Base-by-base conservation (phyloP, 805 yeast species). In the Scheffersomyces amazonensis region DNA sequence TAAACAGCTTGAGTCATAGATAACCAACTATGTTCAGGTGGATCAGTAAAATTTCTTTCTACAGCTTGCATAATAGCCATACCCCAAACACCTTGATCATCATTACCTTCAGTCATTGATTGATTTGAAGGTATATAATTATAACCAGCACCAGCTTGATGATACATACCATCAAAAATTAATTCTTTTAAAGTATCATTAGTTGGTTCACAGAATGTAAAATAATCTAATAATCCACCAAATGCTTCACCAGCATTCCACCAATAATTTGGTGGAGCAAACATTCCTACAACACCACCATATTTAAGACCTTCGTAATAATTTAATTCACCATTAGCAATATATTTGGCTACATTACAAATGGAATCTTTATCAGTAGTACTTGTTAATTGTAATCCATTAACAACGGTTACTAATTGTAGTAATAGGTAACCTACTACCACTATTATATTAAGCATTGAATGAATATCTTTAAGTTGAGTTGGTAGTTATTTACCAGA, bases 1-100 rank as follows among this genome's bases (percentile, higher is more conserved):
- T 83, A 91, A 12, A 87, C 85, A 2, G 96, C 95, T 64, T 88
- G 95, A 0, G 95, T 86, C 54, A 90, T 67, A 37, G 79, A 75
- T 22, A 88, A 71, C 97, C 97, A 91, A 41, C 78, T 78, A 13
- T 88, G 88, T 36, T 68, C 65, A 2, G 95, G 89, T 4, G 75
- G 72, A 18, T 58, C 54, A 15, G 67, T 54, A 39, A 66, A 69
- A 48, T 68, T 68, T 36, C 71, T 54, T 47, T 71, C 76, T 16
- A 65, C 74, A 5, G 76, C 76, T 46, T 66, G 64, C 64, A 71
- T 62, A 32, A 66, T 56, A 5, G 75, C 64, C 60, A 71, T 52
- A 1, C 73, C 75, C 76, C 76, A 71, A n/a, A 71, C 73, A 37
- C 75, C 76, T 53, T 71, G 76, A 56, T 71, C 76, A 61, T 71